A percentile compares a stretch with the other conserved stretches of the same genome.
Conservation (phyloP, 495 filamentous ascomycete genomes). For the Aspergillus baeticus region DNA sequence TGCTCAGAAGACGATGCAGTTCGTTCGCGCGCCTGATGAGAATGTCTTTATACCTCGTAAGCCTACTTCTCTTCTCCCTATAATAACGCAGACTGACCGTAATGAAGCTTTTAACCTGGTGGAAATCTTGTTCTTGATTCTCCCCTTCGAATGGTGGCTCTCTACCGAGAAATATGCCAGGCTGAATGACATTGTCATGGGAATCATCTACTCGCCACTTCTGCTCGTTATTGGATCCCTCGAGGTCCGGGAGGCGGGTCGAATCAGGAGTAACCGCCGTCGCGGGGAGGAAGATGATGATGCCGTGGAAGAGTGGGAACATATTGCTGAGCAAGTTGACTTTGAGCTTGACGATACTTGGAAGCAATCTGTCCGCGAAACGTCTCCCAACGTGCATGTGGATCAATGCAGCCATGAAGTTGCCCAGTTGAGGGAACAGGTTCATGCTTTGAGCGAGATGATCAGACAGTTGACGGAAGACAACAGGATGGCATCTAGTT, state of each 20-base stretch:
- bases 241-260: slow-evolving; percentile 67
- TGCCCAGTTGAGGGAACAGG: slow-evolving; percentile 63
- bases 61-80: slow-evolving; percentile 7
- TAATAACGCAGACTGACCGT: background rate
- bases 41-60: slow-evolving; percentile 90
- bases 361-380: slow-evolving; percentile 69
- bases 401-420: slow-evolving; percentile 70
- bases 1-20: slow-evolving; percentile 89
- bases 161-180: slow-evolving; percentile 62
- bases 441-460: slow-evolving; percentile 64
- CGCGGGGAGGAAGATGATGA: slow-evolving; percentile 91
- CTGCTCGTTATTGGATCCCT: slow-evolving; percentile 74
- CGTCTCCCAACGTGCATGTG: slow-evolving; percentile 72
- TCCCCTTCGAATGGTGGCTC: slow-evolving; percentile 97
- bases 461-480: slow-evolving; percentile 45
- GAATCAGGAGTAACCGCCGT: slow-evolving; percentile 68
- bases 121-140: slow-evolving; percentile 74
- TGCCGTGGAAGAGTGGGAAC: slow-evolving; percentile 87
- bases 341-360: slow-evolving; percentile 81
- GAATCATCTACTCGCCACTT: slow-evolving; percentile 77
- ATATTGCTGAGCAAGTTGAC: slow-evolving; percentile 67
- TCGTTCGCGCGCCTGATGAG: slow-evolving; percentile 94
- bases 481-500: slow-evolving; percentile 14
- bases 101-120: slow-evolving; percentile 77
- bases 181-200: slow-evolving; percentile 88